Evolutionary conservation across 208 protist species (phyloP).

Genomic region (Acanthamoeba lenticulata): DNA sequence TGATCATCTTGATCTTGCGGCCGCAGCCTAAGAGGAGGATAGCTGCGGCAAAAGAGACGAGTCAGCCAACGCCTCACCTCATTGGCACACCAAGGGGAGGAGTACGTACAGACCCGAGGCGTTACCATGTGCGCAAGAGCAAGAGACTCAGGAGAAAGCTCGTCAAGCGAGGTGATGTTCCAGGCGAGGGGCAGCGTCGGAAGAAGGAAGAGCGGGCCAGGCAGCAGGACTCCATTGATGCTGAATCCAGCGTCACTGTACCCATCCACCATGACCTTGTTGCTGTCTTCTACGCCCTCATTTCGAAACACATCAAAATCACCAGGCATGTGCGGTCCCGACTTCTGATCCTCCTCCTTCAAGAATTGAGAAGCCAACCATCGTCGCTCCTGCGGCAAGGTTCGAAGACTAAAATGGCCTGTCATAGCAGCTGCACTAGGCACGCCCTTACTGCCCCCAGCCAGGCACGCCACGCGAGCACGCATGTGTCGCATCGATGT

Average conservation of each 20-base stretch:
- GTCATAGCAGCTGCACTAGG: too few species aligned
- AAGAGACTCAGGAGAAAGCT: conserved; percentile 26
- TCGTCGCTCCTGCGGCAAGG: too few species aligned
- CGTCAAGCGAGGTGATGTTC: conserved; percentile 14
- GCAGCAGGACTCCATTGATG: conserved; percentile 26
- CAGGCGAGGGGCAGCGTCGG: conserved; percentile 5
- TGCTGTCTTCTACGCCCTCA: not conserved
- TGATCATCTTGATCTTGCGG: conserved; percentile 31
- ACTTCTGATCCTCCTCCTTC: too few species aligned
- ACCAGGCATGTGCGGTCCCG: not conserved
- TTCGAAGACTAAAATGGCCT: too few species aligned
- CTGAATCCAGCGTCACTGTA: not conserved
- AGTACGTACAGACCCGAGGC: conserved; percentile 42
- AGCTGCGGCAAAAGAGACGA: not conserved
- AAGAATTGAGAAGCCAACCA: too few species aligned
- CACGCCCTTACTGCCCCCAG: too few species aligned
- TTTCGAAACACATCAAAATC: conserved; percentile 26
- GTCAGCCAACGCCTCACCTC: not conserved
- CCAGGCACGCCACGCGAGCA: too few species aligned
- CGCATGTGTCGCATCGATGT: too few species aligned
- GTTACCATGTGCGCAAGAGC: not conserved
- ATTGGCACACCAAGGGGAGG: not conserved
- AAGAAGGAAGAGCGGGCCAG: conserved; percentile 33
- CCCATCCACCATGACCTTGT: conserved; percentile 52
- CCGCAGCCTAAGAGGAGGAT: conserved; percentile 29